Evolutionary conservation across 495 filamentous ascomycete species (phyloP).

Genomic region (Xylaria curta): DNA sequence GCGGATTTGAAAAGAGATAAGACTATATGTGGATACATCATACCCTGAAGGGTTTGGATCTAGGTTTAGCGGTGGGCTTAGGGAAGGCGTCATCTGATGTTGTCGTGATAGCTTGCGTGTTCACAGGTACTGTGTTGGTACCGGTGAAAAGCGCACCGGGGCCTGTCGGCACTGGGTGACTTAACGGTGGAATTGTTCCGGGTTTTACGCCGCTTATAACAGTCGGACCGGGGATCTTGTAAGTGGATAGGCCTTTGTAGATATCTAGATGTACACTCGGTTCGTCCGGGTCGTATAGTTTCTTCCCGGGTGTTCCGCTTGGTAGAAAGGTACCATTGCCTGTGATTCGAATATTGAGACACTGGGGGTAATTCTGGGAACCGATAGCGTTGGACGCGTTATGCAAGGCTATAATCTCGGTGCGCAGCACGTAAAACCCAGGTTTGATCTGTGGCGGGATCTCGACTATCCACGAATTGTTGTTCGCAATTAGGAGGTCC

Average conservation of each 20-base stretch:
- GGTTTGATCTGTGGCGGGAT: conserved; percentile 65
- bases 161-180: conserved; percentile 33
- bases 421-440: conserved; percentile 75
- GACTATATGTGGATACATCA: background rate
- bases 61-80: background rate
- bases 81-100: background rate
- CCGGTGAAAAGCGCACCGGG: conserved; percentile 23
- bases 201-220: conserved; percentile 48
- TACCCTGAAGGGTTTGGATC: background rate
- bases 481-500: conserved; percentile 69
- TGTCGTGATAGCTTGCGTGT: conserved; percentile 9
- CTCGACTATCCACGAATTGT: conserved; percentile 70
- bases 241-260: conserved; percentile 51
- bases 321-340: conserved; percentile 44
- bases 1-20: background rate
- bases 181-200: conserved; percentile 21
- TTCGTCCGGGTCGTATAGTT: conserved; percentile 44
- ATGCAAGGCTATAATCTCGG: conserved; percentile 78
- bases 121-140: background rate
- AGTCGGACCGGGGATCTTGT: conserved; percentile 59
- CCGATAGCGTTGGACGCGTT: conserved; percentile 60
- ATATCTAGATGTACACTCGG: conserved; percentile 48
- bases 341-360: conserved; percentile 66
- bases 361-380: conserved; percentile 77
- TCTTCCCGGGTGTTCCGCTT: conserved; percentile 35